phyloP scores from a whole-genome alignment of 768 basidiomycete genomes.

The Leccinum imitatum region DNA sequence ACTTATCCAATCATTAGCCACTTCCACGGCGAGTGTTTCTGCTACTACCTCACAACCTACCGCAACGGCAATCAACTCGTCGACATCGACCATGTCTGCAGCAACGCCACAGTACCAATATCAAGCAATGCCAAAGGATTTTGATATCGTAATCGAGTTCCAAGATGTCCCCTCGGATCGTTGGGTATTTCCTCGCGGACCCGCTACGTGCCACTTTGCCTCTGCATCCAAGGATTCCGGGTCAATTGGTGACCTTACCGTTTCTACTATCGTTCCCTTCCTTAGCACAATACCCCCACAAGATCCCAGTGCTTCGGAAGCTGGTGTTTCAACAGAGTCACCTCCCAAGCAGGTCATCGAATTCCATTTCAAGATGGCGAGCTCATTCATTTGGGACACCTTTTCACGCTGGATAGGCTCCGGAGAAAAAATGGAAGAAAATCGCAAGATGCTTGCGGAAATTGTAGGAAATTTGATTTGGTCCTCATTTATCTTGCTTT shows the following conservation, averaged over 20 bases:
- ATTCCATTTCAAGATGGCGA: conserved; percentile 50
- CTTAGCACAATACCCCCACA: conserved; percentile 20
- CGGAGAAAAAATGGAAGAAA: conserved; percentile 50
- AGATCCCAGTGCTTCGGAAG: conserved; percentile 15
- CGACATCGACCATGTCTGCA: conserved; percentile 14
- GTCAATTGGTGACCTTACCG: conserved; percentile 33
- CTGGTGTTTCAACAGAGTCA: conserved; percentile 7
- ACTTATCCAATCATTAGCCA: conserved; percentile 68
- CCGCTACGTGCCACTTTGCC: conserved; percentile 48
- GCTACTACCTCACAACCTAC: conserved; percentile 10
- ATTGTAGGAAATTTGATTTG: conserved; percentile 38
- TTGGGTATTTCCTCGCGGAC: conserved; percentile 67
- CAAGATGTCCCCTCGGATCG: conserved; percentile 59
- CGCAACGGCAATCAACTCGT: conserved; percentile 6
- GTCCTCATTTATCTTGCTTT: neutral
- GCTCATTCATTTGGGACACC: conserved; percentile 54
- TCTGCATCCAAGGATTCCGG: conserved; percentile 15
- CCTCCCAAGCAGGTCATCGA: conserved; percentile 37
- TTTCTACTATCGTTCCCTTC: conserved; percentile 50
- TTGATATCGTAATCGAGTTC: conserved; percentile 74
- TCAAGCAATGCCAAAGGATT: conserved; percentile 47
- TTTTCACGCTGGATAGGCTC: conserved; percentile 63
- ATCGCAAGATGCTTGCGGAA: conserved; percentile 42
- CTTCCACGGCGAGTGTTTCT: conserved; percentile 6
- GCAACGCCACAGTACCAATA: conserved; percentile 24